Base-by-base conservation (phyloP, 2,329 filamentous ascomycete species). In the Ceratocystiopsis sp. region DNA sequence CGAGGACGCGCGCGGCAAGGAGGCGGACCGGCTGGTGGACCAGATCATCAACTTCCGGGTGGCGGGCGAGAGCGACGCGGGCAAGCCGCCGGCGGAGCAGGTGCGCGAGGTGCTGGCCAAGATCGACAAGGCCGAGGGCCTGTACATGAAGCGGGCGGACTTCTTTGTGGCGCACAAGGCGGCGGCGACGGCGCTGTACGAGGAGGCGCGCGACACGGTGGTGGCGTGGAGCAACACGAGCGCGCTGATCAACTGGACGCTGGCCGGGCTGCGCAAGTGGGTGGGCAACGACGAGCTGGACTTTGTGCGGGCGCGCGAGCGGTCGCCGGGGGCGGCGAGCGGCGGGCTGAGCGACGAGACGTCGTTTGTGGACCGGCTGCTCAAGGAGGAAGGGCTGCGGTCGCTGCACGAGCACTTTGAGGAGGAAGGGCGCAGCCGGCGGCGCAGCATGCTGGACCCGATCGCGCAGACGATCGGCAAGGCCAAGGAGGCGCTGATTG, bases 181-280 rank as follows among this genome's bases (percentile, higher is more conserved):
- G 36, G 83, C 84, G 42, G 78, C 75, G 25, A 93, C 86, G 2
- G 69, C 75, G 29, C 72, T 78, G 29, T 98, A 87, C 61, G 70
- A 73, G 48, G 80, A 87, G 48, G 85, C 85, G 25, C 91, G 82
- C 54, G 83, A 93, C 57, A 81, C 89, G 40, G 80, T 98, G 50
- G 77, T 94, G 48, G 80, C 89, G 3, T 98, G 91, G 91, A 81
- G 94, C 67, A 98, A 96, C 61, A 95, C 87, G 42, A 95, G 87
- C 32, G 79, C 89, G 56, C 77, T 94, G 56, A 96, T 98, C 68
- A 94, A 93, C 59, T 94, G 84, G 3, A 84, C 98, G 59, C 73
- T 98, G 46, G 78, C 78, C 14, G 87, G 96, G 49, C 62, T 98
- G 49, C 87, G 91, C 59, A 86, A 81, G 49, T 98, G 91, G 91